Conservation (phyloP, 2,329 filamentous ascomycete species). For the Metarhizium album region DNA sequence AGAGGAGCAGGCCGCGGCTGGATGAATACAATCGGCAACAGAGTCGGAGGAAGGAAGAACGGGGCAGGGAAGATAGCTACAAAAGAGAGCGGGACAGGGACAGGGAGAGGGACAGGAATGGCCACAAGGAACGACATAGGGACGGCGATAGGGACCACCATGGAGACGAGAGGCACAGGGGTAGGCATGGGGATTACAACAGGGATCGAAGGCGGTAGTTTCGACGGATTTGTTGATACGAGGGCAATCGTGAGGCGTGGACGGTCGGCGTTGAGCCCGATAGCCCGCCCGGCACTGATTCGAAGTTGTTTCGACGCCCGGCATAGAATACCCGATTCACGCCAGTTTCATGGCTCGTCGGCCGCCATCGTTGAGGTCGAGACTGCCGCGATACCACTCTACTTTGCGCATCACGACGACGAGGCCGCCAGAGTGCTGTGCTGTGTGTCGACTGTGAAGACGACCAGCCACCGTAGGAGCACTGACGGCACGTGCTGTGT, state of each 20-base stretch:
- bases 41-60: conserved; percentile 32
- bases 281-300: not conserved
- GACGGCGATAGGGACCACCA: conserved; percentile 18
- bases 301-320: not conserved
- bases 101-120: conserved; percentile 27
- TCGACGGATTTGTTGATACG: not conserved
- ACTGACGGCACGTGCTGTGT: too few relatives aligned
- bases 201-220: conserved; percentile 10
- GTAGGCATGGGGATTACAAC: conserved; percentile 10
- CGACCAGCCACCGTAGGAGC: too few relatives aligned
- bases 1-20: conserved; percentile 30
- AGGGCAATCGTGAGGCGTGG: not conserved
- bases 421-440: too few relatives aligned
- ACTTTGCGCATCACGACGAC: too few relatives aligned
- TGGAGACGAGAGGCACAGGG: conserved; percentile 13
- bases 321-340: not conserved
- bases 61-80: conserved; percentile 33
- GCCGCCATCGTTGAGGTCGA: too few relatives aligned
- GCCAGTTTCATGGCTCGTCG: not conserved
- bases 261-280: not conserved
- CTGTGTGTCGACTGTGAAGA: too few relatives aligned
- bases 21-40: conserved; percentile 38
- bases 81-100: conserved; percentile 36
- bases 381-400: too few relatives aligned
- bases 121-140: conserved; percentile 20